Conservation (phyloP, 1,284 basidiomycete genomes). For the Tylopilus sp. region DNA sequence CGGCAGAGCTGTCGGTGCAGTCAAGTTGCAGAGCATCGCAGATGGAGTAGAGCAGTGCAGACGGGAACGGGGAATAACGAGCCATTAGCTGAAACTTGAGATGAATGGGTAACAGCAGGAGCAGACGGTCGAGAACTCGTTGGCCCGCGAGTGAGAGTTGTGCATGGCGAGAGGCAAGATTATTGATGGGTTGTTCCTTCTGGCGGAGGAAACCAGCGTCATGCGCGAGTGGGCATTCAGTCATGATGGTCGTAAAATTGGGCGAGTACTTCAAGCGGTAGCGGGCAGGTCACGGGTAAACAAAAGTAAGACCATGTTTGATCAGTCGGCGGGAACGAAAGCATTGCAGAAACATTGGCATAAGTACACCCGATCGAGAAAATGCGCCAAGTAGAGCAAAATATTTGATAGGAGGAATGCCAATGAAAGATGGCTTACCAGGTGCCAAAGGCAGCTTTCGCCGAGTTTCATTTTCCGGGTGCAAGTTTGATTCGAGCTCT, state of each 20-base stretch:
- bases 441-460: slow-evolving; percentile 4
- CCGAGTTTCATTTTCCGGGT: slow-evolving; percentile 8
- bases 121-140: slow-evolving; percentile 13
- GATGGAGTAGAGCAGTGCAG: slow-evolving; percentile 26
- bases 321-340: slow-evolving; percentile 1
- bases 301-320: slow-evolving; percentile 4
- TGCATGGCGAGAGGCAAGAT: neutral
- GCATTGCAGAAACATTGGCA: neutral
- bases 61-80: slow-evolving; percentile 3
- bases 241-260: slow-evolving; percentile 24
- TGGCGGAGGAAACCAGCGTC: neutral
- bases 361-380: neutral
- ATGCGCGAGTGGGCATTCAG: slow-evolving; percentile 7
- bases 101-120: slow-evolving; percentile 16
- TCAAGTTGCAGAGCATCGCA: slow-evolving; percentile 15
- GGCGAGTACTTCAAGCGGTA: slow-evolving; percentile 11
- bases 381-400: neutral
- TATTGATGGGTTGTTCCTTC: slow-evolving; percentile 3
- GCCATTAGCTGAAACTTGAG: slow-evolving; percentile 7
- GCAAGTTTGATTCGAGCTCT: neutral
- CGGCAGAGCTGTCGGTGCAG: neutral
- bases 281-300: neutral
- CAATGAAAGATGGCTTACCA: slow-evolving; percentile 16
- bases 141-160: slow-evolving; percentile 12
- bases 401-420: neutral